Evolutionary conservation across 176 grass and related monocot genomes (phyloP), one percentile per base, ranked within the genome.

Genomic region (Triticum timopheevii): DNA sequence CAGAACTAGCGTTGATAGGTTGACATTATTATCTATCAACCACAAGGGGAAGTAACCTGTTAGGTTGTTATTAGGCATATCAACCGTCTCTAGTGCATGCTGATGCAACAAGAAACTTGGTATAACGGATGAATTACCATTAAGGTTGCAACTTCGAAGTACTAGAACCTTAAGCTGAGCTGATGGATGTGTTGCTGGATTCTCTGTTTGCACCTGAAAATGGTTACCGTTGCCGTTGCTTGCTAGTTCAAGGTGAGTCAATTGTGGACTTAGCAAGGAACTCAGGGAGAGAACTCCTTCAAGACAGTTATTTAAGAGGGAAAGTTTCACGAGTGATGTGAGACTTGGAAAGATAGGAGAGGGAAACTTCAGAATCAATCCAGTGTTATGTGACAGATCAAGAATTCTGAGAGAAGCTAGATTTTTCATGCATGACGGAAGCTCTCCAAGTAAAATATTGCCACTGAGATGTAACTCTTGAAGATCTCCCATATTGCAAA

Each of bases 401-500:
- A 89, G 67, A 70, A 83, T 33, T 80, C 15, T 63, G 28, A 89
- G 81, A 34, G 63, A 85, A 47, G 36, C 65, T 33, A 89, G 69
- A 49, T 80, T 85, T 73, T 5, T 5, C 13, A 89, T 44, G 35
- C 87, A 89, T 61, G 65, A 59, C 17, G 87, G 87, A 22, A 89
- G 23, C 3, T 40, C n/a, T 22, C 87, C 82, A 0, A 33, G 72
- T 49, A 89, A 80, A 8, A 8, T 11, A 39, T 80, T 84, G 6
- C 10, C 4, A 80, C 23, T 34, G 1, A 84, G 40, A 10, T 73
- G 2, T 63, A 84, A 24, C 49, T 89, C 81, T 16, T 39, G 9
- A 70, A 86, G 84, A 40, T 19, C 79, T 67, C 13, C 80, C 30
- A 86, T 80, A 25, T 86, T 86, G 42, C 76, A 86, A 80, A 80